Evolutionary conservation across 805 yeast genomes (phyloP), one percentile per base, ranked within the genome.

Genomic region (Ogataea siamensis): DNA sequence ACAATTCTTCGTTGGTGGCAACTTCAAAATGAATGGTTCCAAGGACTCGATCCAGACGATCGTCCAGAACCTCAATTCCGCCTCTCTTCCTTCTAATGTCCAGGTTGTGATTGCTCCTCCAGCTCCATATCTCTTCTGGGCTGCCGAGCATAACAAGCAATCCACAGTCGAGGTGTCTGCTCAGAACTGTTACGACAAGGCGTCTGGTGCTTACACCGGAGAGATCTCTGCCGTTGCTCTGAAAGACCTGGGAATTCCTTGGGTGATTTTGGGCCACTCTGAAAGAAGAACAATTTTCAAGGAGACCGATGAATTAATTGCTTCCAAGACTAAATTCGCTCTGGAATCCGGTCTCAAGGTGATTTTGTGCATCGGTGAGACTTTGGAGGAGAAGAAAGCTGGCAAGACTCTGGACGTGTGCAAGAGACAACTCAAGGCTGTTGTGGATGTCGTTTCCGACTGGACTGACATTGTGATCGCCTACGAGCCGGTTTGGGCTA

Each of bases 401-500:
- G 87, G 85, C 63, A 64, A 78, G 67, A 91, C 99, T 58, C 76
- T 91, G 57, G 77, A 79, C 19, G 95, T 93, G 48, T 82, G 86
- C 68, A 77, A 83, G 65, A 80, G 85, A 73, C 98, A 93, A 77
- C 75, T 91, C 62, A 74, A 78, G 53, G 96, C 98, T 47, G 97
- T 84, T 46, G 70, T 84, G 59, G 83, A 79, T 63, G 73, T 82
- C 46, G 81, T 87, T 48, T 40, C 50, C 14, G 97, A 89, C 80
- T 91, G 98, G 98, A 58, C 83, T 49, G 76, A 85, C 67, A 74
- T 93, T 53, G 98, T 93, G 51, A 71, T 93, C 66, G 99, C 99
- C 60, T 93, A 93, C 74, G 99, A 93, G 75, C 99, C 99, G 58
- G 96, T 93, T 54, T 93, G 99, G 99, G 99, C 99, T 58, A 93